Percentiles rank a stretch among this genome's conserved stretches.
Conservation (phyloP, 2,329 filamentous ascomycete species). For the Arthrocladium fulminans region DNA sequence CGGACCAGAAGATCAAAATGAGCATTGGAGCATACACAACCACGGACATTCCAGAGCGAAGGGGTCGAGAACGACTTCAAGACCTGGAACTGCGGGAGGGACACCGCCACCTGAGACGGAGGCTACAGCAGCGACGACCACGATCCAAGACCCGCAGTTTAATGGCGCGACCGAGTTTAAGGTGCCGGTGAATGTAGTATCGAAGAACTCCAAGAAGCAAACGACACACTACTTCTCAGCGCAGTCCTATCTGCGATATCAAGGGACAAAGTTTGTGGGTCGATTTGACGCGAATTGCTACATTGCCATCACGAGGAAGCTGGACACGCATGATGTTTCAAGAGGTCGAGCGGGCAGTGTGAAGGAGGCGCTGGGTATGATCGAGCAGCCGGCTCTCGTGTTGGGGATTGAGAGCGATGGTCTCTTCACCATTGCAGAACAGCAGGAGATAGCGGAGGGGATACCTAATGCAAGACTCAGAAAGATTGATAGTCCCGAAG, state of each 20-base stretch:
- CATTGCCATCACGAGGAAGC: slow-evolving; percentile 94
- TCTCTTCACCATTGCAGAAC: slow-evolving; percentile 93
- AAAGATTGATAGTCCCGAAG: slow-evolving; percentile 87
- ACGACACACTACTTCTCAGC: slow-evolving; percentile 88
- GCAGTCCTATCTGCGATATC: slow-evolving; percentile 93
- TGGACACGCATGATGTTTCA: slow-evolving; percentile 94
- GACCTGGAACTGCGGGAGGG: slow-evolving; percentile 14
- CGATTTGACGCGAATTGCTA: slow-evolving; percentile 98
- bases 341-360: slow-evolving; percentile 57
- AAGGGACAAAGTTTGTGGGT: slow-evolving; percentile 91
- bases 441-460: slow-evolving; percentile 77
- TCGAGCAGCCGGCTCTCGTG: slow-evolving; percentile 82
- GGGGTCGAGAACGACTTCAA: slow-evolving; percentile 39
- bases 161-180: slow-evolving; percentile 52
- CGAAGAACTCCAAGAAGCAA: slow-evolving; percentile 22
- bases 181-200: slow-evolving; percentile 30
- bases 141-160: slow-evolving; percentile 59
- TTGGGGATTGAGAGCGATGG: slow-evolving; percentile 93
- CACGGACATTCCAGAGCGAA: slow-evolving; percentile 63
- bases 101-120: slow-evolving; percentile 22
- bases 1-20: slow-evolving; percentile 53
- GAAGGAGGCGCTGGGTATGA: slow-evolving; percentile 65
- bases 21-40: slow-evolving; percentile 74
- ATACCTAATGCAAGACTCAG: slow-evolving; percentile 70
- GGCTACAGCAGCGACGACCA: slow-evolving; percentile 24